Base-by-base conservation (phyloP, 2,329 filamentous ascomycete genomes). In the Neofusicoccum sp. region DNA sequence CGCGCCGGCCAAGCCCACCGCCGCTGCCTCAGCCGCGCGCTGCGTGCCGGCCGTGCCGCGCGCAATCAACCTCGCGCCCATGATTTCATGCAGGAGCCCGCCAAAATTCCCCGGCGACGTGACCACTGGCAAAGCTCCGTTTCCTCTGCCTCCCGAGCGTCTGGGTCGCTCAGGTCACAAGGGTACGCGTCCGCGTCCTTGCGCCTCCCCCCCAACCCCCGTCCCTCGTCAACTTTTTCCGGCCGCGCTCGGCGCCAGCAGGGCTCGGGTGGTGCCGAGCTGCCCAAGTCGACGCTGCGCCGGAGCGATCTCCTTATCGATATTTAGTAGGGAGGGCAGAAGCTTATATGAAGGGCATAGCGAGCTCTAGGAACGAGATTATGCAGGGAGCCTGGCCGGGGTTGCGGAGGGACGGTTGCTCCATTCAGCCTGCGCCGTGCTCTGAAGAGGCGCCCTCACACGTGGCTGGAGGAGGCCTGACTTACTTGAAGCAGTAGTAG, bases 241-340 rank as follows among this genome's bases (percentile, higher is more conserved):
- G n/a, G n/a, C n/a, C n/a, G n/a, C n/a, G n/a, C n/a, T n/a, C n/a
- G n/a, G n/a, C 33, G 9, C 12, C 8, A 12, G 26, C 34, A 51
- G 48, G 33, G 34, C 51, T 56, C 51, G 51, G 51, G 43, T 56
- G 51, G 36, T 20, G 51, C 51, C 51, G 51, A 56, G 51, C 49
- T 40, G 49, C 49, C 49, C 49, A 36, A 54, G 24, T 11, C 43
- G 43, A 47, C 24, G 30, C 24, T 40, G 20, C 47, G 47, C 41
- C 49, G 49, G 49, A 54, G 49, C 49, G 34, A 54, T 54, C 49
- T 54, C 49, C 49, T 54, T 54, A 54, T 54, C 49, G 49, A 41
- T 54, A 54, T 40, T 54, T 54, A 54, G 49, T 26, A 43, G n/a
- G 51, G 26, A 41, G 26, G 38, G 7, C 30, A 56, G 51, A 56